Conservation (phyloP, 192 early-diverging fungal species). For the Paraglomus brasilianum region DNA sequence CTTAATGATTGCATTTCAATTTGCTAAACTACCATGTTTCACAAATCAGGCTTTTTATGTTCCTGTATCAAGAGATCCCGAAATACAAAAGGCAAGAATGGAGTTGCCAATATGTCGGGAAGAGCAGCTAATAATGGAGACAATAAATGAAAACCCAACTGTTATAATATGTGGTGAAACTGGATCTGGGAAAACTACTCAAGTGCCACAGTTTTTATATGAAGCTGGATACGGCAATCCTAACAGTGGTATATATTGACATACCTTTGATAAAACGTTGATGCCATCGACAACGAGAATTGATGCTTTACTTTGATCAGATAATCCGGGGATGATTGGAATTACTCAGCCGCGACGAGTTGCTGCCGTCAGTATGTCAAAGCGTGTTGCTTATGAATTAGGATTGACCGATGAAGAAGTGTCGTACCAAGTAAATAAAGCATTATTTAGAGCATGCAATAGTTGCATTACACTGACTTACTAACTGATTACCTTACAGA, state of each 20-base stretch:
- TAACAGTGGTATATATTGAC: constrained; percentile 46
- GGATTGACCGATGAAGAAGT: constrained; percentile 67
- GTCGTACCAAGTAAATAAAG: constrained; percentile 58
- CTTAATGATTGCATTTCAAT: too few relatives aligned
- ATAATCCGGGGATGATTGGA: constrained; percentile 90
- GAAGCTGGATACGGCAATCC: constrained; percentile 97
- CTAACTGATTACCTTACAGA: constrained; percentile 48
- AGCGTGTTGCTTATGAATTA: constrained; percentile 91
- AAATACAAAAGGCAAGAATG: constrained; percentile 72
- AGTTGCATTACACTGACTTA: not conserved
- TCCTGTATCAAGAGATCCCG: constrained; percentile 68
- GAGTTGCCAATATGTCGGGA: constrained; percentile 89
- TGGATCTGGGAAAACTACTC: constrained; percentile 95
- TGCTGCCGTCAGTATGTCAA: constrained; percentile 94
- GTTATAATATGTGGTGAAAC: constrained; percentile 97
- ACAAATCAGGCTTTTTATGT: constrained; percentile 63
- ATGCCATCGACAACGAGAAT: not conserved
- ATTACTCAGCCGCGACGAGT: constrained; percentile 98
- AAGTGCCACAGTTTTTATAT: constrained; percentile 96
- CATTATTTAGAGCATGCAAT: not conserved
- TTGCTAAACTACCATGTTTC: not conserved
- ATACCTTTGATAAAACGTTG: not conserved
- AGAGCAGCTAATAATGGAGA: constrained; percentile 98
- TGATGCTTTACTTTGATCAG: too few relatives aligned
- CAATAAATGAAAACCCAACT: constrained; percentile 81